Evolutionary conservation across 768 basidiomycete species (phyloP).

Genomic region (Gloeophyllum trabeum): DNA sequence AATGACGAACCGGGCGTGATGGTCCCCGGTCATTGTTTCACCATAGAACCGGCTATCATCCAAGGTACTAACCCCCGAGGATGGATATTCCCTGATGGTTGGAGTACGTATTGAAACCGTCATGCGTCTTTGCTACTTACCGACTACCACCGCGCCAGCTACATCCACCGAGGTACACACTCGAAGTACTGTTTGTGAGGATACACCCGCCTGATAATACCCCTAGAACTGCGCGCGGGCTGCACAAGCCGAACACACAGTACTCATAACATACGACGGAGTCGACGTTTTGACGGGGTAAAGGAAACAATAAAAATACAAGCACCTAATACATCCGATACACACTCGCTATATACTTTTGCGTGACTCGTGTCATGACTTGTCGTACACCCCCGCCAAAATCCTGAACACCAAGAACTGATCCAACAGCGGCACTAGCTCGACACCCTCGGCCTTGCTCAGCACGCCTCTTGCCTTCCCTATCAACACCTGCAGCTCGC

Average conservation of each 20-base stretch:
- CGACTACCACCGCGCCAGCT: neutral
- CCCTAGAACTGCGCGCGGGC: conserved; percentile 66
- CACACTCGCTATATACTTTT: no score
- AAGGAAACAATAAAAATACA: neutral
- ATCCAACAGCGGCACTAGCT: neutral
- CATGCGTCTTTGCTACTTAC: neutral
- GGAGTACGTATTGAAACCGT: conserved; percentile 70
- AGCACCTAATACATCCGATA: no score
- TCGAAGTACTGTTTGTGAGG: conserved; percentile 6
- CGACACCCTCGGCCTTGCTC: conserved; percentile 29
- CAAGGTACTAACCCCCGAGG: conserved; percentile 59
- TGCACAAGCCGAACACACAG: conserved; percentile 84
- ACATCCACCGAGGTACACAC: neutral
- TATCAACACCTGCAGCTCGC: conserved; percentile 57
- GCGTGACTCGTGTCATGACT: no score
- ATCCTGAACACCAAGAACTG: neutral
- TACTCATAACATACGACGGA: conserved; percentile 70
- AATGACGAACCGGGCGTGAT: conserved; percentile 79
- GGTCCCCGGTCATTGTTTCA: conserved; percentile 83
- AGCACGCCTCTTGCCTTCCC: conserved; percentile 55
- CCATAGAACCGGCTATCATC: conserved; percentile 82
- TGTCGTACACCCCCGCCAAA: neutral
- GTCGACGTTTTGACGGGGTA: conserved; percentile 65
- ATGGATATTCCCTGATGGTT: conserved; percentile 84
- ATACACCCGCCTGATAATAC: neutral